Percentiles rank a stretch among this genome's conserved stretches.
phyloP scores from a whole-genome alignment of 148 eudicot species.

The Suaeda aralocaspica region DNA sequence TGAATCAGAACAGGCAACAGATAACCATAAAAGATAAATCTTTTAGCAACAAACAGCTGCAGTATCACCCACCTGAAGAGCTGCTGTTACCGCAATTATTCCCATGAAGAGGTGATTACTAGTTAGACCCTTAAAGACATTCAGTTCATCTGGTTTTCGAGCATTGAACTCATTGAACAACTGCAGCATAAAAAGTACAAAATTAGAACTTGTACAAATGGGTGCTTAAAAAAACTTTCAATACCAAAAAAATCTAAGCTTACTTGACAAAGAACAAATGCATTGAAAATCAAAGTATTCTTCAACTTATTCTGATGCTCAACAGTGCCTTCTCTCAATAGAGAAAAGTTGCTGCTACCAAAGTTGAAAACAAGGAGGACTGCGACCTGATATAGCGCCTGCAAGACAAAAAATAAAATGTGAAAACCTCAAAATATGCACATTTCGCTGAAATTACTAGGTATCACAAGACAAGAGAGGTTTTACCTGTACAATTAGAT shows the following conservation, averaged over 20 bases:
- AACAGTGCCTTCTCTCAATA: slow-evolving; percentile 32
- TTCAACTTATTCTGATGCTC: slow-evolving; percentile 60
- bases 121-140: slow-evolving; percentile 62
- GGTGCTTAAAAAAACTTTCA: not conserved
- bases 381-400: slow-evolving; percentile 82
- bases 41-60: not conserved
- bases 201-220: too few species aligned
- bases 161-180: slow-evolving; percentile 90
- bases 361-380: slow-evolving; percentile 75
- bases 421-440: not conserved
- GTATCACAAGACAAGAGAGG: not conserved
- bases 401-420: slow-evolving; percentile 18
- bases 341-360: slow-evolving; percentile 41
- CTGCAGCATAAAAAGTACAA: slow-evolving; percentile 34
- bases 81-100: slow-evolving; percentile 56
- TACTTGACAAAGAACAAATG: slow-evolving; percentile 90
- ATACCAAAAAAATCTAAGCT: slow-evolving; percentile 12
- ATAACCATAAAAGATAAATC: not conserved
- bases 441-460: too few species aligned
- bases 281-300: slow-evolving; percentile 77
- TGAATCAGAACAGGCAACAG: slow-evolving; percentile 4
- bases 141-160: slow-evolving; percentile 75
- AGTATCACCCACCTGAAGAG: slow-evolving; percentile 59
- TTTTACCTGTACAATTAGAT: slow-evolving; percentile 80
- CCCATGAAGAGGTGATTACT: slow-evolving; percentile 66